Evolutionary conservation across 176 grass and related monocot genomes (phyloP).

Genomic region (Musa schizocarpa): DNA sequence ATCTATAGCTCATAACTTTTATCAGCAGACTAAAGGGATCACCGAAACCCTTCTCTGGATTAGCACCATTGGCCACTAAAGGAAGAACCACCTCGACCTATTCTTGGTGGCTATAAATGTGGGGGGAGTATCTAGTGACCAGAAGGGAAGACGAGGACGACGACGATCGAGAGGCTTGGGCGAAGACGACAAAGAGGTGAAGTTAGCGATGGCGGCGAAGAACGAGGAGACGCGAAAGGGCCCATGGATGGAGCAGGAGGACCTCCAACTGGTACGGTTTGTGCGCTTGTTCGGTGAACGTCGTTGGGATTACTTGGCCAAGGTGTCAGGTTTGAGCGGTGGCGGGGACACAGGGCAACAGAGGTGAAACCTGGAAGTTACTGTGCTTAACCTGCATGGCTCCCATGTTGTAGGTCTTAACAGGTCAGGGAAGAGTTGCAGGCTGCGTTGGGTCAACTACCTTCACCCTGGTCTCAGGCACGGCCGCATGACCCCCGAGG

Average conservation of each 20-base stretch:
- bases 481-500: conserved; percentile 4
- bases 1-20: neutral
- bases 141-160: neutral
- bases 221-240: neutral
- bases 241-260: conserved; percentile 21
- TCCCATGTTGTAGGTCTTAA: conserved; percentile 10
- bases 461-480: conserved; percentile 18
- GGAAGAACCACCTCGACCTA: neutral
- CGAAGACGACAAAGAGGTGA: neutral
- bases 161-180: neutral
- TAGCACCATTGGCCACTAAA: neutral
- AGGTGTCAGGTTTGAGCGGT: conserved; percentile 26
- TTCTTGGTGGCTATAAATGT: neutral
- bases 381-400: neutral
- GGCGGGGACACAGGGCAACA: neutral
- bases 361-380: neutral
- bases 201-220: neutral
- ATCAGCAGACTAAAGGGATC: neutral
- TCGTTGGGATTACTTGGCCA: conserved; percentile 19
- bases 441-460: conserved; percentile 25
- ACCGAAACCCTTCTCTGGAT: neutral
- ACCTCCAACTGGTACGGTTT: conserved; percentile 19
- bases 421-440: conserved; percentile 20
- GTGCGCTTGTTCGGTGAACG: conserved; percentile 21
- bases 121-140: too few relatives aligned